Percentiles rank a stretch among this genome's conserved stretches.
Conservation (phyloP, 345 rosid species). For the Camelina hispida region DNA sequence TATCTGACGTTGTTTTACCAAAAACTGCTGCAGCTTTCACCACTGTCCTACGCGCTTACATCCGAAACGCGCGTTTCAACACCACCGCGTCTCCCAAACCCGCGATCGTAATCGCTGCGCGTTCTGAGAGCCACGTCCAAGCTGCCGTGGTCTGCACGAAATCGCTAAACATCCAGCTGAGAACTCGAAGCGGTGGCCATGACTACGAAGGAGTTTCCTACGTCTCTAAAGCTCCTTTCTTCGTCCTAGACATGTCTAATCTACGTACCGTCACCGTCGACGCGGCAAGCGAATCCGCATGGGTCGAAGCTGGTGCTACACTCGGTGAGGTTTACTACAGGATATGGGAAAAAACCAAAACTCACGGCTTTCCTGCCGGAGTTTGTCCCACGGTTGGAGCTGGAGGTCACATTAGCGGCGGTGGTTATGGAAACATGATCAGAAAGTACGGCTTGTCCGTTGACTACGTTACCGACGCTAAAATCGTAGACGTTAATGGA, state of each 20-base stretch:
- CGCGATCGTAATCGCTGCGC: constrained; percentile 46
- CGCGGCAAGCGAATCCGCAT: constrained; percentile 37
- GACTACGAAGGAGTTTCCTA: constrained; percentile 65
- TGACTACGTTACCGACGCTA: constrained; percentile 59
- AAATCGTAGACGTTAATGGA: constrained; percentile 59
- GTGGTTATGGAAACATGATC: constrained; percentile 64
- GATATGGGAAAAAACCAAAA: constrained; percentile 53
- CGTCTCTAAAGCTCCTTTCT: constrained; percentile 46
- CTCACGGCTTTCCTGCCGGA: constrained; percentile 64
- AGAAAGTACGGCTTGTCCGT: constrained; percentile 62
- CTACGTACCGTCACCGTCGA: constrained; percentile 46
- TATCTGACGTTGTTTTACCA: constrained; percentile 50
- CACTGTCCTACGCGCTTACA: constrained; percentile 39
- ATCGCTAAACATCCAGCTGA: constrained; percentile 42
- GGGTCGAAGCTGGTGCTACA: constrained; percentile 57
- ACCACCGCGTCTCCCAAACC: constrained; percentile 54
- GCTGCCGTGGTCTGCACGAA: constrained; percentile 55
- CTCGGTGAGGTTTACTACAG: constrained; percentile 60
- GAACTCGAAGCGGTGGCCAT: constrained; percentile 59
- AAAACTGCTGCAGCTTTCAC: constrained; percentile 38
- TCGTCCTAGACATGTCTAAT: constrained; percentile 57
- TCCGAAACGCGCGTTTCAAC: constrained; percentile 54
- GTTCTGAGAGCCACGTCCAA: constrained; percentile 51
- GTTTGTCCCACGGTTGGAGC: constrained; percentile 68
- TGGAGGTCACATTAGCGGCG: constrained; percentile 71